Evolutionary conservation across 768 basidiomycete species (phyloP).

Genomic region (Podaxis pistillaris): DNA sequence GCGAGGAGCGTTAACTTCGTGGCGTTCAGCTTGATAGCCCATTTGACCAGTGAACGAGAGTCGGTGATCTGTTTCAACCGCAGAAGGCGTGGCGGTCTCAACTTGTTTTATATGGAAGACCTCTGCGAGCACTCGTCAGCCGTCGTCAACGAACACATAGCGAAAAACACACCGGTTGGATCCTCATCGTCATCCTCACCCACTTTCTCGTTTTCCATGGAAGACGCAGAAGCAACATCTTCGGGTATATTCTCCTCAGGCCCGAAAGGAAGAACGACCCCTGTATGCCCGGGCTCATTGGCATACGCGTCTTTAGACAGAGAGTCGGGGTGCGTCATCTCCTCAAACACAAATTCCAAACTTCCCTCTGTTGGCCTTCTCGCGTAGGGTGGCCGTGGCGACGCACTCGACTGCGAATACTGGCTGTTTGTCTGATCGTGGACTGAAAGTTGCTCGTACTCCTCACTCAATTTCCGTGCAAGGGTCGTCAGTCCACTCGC

Average conservation of each 20-base stretch:
- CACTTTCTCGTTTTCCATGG: conserved; percentile 34
- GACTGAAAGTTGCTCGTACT: conserved; percentile 41
- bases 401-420: conserved; percentile 26
- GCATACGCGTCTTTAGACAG: conserved; percentile 16
- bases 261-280: conserved; percentile 28
- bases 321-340: conserved; percentile 26
- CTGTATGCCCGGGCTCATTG: conserved; percentile 33
- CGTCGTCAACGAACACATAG: not conserved
- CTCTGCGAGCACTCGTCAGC: conserved; percentile 29
- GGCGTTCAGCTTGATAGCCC: conserved; percentile 18
- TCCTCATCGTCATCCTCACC: conserved; percentile 40
- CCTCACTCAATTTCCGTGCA: conserved; percentile 49
- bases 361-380: conserved; percentile 31
- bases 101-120: conserved; percentile 49
- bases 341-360: conserved; percentile 39
- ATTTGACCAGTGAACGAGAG: conserved; percentile 38
- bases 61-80: conserved; percentile 38
- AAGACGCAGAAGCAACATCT: conserved; percentile 45
- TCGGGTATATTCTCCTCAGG: conserved; percentile 39
- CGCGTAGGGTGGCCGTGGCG: conserved; percentile 14
- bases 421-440: conserved; percentile 28
- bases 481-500: conserved; percentile 48
- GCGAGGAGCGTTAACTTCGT: not conserved
- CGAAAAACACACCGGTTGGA: conserved; percentile 34
- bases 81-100: conserved; percentile 51